Evolutionary conservation across 441 rosid species (phyloP).

Genomic region (Croton laevigatus): DNA sequence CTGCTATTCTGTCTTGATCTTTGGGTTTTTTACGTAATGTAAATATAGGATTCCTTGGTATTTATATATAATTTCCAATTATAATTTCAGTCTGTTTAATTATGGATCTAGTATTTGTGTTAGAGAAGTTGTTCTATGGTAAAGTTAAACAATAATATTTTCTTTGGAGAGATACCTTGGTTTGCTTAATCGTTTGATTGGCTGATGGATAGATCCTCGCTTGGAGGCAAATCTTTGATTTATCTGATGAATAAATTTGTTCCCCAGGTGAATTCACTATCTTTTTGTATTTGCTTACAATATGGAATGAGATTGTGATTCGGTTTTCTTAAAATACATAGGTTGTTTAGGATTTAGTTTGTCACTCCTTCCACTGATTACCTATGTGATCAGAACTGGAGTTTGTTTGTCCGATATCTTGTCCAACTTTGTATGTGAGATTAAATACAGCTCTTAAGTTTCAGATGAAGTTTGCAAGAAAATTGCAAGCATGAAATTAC

Average conservation of each 20-base stretch:
- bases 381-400: not conserved
- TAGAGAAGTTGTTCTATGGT: too few species aligned
- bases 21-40: not conserved
- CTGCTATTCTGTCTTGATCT: not conserved
- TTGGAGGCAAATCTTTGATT: not conserved
- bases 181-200: not conserved
- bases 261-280: not conserved
- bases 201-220: too few species aligned
- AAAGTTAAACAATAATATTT: too few species aligned
- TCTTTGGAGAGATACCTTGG: not conserved
- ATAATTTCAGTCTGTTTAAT: not conserved
- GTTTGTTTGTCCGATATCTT: not conserved
- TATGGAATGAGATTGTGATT: not conserved
- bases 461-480: not conserved
- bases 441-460: not conserved
- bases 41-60: not conserved
- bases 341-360: not conserved
- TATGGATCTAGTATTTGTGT: too few species aligned
- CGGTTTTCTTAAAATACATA: too few species aligned
- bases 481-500: not conserved
- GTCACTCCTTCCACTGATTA: not conserved
- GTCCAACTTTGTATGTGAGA: not conserved
- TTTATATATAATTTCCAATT: not conserved
- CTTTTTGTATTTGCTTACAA: not conserved
- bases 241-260: not conserved